phyloP scores from a whole-genome alignment of 345 rosid genomes.

The Passiflora organensis region DNA sequence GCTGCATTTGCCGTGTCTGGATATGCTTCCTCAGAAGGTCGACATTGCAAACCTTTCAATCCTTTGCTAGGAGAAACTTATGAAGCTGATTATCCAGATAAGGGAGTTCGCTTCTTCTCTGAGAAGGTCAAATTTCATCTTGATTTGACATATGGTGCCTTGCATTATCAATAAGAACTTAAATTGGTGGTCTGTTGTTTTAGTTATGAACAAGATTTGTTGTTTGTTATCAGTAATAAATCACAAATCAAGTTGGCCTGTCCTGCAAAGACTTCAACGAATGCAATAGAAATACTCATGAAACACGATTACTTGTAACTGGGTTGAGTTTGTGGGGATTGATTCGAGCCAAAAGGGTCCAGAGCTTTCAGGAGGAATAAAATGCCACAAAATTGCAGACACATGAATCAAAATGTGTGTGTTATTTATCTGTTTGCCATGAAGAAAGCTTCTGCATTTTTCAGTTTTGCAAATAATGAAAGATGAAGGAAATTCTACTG shows the following conservation, averaged over 20 bases:
- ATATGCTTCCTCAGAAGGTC: slow-evolving; percentile 88
- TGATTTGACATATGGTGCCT: too few species aligned
- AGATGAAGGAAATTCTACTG: too few species aligned
- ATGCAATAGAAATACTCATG: not conserved
- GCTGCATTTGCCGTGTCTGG: slow-evolving; percentile 98
- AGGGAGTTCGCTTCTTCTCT: slow-evolving; percentile 88
- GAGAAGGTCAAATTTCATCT: slow-evolving; percentile 62
- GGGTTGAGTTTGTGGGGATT: too few species aligned
- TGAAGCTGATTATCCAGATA: slow-evolving; percentile 91
- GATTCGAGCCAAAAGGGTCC: not conserved
- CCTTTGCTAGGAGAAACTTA: slow-evolving; percentile 96
- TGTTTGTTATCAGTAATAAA: not conserved
- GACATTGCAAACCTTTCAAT: slow-evolving; percentile 97
- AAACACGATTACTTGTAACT: slow-evolving; percentile 5
- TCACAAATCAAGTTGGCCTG: not conserved
- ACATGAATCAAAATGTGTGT: too few species aligned
- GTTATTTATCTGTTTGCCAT: too few species aligned
- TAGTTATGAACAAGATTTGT: not conserved
- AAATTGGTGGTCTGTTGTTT: not conserved
- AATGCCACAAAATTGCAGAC: too few species aligned
- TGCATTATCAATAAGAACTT: too few species aligned
- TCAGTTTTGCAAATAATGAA: too few species aligned
- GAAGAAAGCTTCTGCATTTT: too few species aligned
- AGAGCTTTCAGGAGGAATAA: not conserved
- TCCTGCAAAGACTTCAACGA: not conserved